These are phyloP conservation scores for button mushroom (Agaricus bisporus) DNA, from an alignment of 768 basidiomycete species.

Conservation along the genomic window DNA sequence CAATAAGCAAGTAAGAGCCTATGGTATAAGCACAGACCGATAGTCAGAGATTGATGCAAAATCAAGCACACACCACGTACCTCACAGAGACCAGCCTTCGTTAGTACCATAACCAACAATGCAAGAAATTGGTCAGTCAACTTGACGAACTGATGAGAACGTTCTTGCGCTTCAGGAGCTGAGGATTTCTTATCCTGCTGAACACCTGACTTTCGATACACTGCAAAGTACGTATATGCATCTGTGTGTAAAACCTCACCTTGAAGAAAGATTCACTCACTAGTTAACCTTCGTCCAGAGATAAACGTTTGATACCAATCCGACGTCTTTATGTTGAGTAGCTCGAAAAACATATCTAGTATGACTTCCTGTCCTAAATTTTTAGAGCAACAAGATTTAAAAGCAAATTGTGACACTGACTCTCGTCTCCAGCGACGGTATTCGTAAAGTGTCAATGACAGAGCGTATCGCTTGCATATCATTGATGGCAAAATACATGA, in stretches of 20 bases:
- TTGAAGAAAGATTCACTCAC: constrained; percentile 30
- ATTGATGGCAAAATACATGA: constrained; percentile 93
- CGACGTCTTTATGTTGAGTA: constrained; percentile 86
- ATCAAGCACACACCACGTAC: constrained; percentile 47
- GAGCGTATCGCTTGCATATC: constrained; percentile 82
- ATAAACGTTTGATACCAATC: constrained; percentile 94
- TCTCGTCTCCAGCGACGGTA: constrained; percentile 82
- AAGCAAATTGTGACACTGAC: constrained; percentile 35
- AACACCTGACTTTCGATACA: constrained; percentile 58
- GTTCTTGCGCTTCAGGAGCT: constrained; percentile 35
- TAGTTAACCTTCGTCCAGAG: constrained; percentile 80
- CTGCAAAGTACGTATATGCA: constrained; percentile 24
- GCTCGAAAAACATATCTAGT: constrained; percentile 90
- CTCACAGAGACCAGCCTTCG: constrained; percentile 84
- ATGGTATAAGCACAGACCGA: not conserved
- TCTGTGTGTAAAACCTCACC: not conserved
- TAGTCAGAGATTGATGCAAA: not conserved
- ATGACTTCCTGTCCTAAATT: constrained; percentile 66
- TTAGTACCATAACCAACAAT: constrained; percentile 75
- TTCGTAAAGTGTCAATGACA: constrained; percentile 77
- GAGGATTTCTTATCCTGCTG: constrained; percentile 25
- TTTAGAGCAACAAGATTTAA: not conserved
- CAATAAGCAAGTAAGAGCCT: constrained; percentile 84
- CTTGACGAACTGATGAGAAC: constrained; percentile 54
- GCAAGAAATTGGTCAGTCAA: constrained; percentile 92